Conservation (phyloP, 1,284 basidiomycete species). For the Moniliophthora roreri region DNA sequence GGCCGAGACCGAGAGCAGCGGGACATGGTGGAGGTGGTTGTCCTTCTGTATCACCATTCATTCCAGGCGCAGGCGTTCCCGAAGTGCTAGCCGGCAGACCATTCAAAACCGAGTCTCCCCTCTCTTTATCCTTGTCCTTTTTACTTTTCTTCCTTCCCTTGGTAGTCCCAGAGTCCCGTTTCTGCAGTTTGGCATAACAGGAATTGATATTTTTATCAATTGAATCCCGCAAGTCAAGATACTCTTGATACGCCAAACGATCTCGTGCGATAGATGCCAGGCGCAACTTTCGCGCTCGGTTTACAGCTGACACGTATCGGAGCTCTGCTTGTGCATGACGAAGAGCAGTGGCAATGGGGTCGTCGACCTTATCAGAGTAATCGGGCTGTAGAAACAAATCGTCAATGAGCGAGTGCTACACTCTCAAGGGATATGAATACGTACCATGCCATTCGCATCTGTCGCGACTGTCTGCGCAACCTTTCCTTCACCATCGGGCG, state of each 20-base stretch:
- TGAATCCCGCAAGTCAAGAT: conserved; percentile 75
- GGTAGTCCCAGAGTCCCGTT: background rate
- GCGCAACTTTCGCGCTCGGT: conserved; percentile 80
- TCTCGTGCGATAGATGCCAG: conserved; percentile 81
- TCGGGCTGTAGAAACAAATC: conserved; percentile 56
- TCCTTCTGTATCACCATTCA: conserved; percentile 5
- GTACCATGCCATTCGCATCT: conserved; percentile 43
- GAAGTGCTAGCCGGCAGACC: conserved; percentile 27
- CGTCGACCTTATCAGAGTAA: conserved; percentile 79
- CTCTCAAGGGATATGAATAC: conserved; percentile 21
- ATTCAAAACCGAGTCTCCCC: conserved; percentile 51
- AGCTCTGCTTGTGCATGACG: conserved; percentile 88
- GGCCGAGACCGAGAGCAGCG: conserved; percentile 64
- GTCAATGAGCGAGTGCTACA: background rate
- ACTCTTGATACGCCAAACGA: conserved; percentile 88
- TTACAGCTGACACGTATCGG: conserved; percentile 72
- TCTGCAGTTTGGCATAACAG: conserved; percentile 73
- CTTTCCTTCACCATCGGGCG: background rate
- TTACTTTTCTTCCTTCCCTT: conserved; percentile 22
- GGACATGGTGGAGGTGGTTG: conserved; percentile 50
- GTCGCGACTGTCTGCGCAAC: background rate
- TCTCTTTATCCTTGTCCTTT: conserved; percentile 66
- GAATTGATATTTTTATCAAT: conserved; percentile 80
- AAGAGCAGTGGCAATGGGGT: conserved; percentile 89
- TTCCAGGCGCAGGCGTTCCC: conserved; percentile 14